Percentiles rank a stretch among this genome's conserved stretches.
These are phyloP conservation scores for Coniochaeta ligniaria DNA, from an alignment of 2,329 filamentous ascomycete genomes.

Conservation along the genomic window DNA sequence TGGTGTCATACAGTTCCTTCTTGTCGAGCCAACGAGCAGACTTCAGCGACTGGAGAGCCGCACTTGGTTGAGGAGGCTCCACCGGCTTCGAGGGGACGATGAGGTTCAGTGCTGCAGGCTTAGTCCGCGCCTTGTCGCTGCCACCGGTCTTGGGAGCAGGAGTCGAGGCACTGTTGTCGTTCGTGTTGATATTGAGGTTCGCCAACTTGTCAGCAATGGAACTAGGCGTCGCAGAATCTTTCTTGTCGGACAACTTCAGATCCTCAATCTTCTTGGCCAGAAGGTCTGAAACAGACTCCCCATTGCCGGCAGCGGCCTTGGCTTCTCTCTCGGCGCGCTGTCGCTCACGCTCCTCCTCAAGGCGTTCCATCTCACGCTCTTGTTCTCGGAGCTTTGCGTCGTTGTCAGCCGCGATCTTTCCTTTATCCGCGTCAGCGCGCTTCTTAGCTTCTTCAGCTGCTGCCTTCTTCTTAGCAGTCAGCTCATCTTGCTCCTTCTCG, in stretches of 20 bases:
- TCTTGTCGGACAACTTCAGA: constrained; percentile 32
- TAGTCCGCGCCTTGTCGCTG: constrained; percentile 56
- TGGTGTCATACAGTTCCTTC: constrained; percentile 61
- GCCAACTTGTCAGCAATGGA: constrained; percentile 42
- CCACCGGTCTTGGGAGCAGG: constrained; percentile 45
- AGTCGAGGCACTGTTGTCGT: constrained; percentile 31
- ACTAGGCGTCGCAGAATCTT: constrained; percentile 32
- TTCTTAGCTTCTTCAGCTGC: constrained; percentile 41
- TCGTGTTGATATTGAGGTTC: constrained; percentile 36
- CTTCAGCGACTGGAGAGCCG: constrained; percentile 87
- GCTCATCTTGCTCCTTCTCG: constrained; percentile 39
- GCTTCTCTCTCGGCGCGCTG: constrained; percentile 44
- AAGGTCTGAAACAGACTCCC: constrained; percentile 43
- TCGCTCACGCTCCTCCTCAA: constrained; percentile 63
- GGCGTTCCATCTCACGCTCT: constrained; percentile 64
- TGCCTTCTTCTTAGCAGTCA: constrained; percentile 28
- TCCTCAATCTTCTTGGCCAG: constrained; percentile 33
- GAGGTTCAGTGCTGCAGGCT: constrained; percentile 85
- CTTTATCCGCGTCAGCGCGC: constrained; percentile 33
- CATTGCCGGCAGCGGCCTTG: constrained; percentile 29
- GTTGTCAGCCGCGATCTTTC: constrained; percentile 44
- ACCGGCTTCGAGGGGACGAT: constrained; percentile 75
- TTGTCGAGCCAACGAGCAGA: constrained; percentile 70
- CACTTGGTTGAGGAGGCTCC: constrained; percentile 87
- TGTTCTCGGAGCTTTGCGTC: constrained; percentile 64